Conservation (phyloP, 106 monocot species). For the Allium cepa region DNA sequence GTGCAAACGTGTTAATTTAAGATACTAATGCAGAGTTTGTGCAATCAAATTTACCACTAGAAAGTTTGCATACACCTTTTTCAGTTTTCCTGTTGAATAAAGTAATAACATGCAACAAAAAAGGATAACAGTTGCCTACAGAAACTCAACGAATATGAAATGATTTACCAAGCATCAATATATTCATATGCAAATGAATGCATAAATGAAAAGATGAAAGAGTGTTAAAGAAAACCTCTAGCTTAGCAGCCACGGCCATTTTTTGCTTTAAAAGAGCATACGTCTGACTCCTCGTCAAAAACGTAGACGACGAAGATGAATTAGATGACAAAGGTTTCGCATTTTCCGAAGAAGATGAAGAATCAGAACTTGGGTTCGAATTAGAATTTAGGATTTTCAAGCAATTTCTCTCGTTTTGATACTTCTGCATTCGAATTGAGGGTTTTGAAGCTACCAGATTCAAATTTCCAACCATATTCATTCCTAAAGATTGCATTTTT, state of each 20-base stretch:
- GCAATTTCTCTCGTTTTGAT: not conserved
- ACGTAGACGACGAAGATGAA: conserved; percentile 11
- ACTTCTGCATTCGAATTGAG: not conserved
- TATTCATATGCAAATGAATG: too few relatives aligned
- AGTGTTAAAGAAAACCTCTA: conserved; percentile 24
- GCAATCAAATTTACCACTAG: too few relatives aligned
- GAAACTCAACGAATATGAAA: too few relatives aligned
- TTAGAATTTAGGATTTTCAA: not conserved
- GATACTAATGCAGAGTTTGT: too few relatives aligned
- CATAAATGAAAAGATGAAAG: too few relatives aligned
- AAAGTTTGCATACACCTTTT: too few relatives aligned
- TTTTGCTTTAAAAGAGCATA: conserved; percentile 67
- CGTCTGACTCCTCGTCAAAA: conserved; percentile 49
- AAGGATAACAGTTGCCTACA: too few relatives aligned
- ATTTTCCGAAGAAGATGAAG: conserved; percentile 2
- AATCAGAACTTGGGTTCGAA: not conserved
- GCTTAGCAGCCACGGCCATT: conserved; percentile 62
- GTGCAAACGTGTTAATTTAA: too few relatives aligned
- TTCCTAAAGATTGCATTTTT: conserved; percentile 14
- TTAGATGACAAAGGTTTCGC: conserved; percentile 3
- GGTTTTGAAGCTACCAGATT: not conserved
- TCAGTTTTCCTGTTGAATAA: too few relatives aligned
- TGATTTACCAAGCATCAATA: too few relatives aligned
- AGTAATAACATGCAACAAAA: too few relatives aligned
- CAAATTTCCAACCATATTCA: not conserved